Evolutionary conservation across 495 filamentous ascomycete genomes (phyloP).

Genomic region (Trichoderma reesei): DNA sequence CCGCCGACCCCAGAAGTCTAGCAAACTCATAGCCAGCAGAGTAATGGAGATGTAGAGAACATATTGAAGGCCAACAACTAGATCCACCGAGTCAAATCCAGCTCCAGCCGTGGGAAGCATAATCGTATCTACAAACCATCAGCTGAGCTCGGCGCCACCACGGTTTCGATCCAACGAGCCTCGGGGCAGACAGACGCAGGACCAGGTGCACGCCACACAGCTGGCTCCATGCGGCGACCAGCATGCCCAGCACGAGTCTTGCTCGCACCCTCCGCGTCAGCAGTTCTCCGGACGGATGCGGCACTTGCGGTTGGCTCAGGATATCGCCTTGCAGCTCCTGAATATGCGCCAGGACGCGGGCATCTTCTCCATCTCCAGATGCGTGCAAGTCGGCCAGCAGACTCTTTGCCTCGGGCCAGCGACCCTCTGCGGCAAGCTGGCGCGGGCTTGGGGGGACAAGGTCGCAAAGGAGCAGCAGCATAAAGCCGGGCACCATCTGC

Average conservation of each 20-base stretch:
- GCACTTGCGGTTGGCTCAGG: no score
- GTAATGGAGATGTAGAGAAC: slow-evolving; percentile 59
- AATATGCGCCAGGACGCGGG: no score
- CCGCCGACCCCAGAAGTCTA: slow-evolving; percentile 69
- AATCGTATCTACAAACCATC: no score
- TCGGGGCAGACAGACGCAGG: slow-evolving; percentile 27
- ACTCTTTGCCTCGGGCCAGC: background rate
- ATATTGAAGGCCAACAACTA: slow-evolving; percentile 66
- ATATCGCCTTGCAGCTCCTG: no score
- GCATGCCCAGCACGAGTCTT: background rate
- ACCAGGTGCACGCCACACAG: slow-evolving; percentile 71
- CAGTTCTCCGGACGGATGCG: no score
- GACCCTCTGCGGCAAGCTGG: background rate
- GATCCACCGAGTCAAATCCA: slow-evolving; percentile 51
- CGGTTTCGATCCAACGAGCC: background rate
- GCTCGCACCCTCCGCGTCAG: no score
- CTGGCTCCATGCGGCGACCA: slow-evolving; percentile 65
- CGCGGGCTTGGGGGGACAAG: background rate
- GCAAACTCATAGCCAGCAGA: slow-evolving; percentile 60
- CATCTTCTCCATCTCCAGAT: no score
- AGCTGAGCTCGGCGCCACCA: no score
- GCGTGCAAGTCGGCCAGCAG: no score
- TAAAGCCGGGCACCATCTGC: background rate
- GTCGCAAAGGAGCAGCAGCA: background rate
- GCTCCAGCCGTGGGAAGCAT: slow-evolving; percentile 51